Evolutionary conservation across 2,329 filamentous ascomycete genomes (phyloP), one percentile per base, ranked within the genome.

Genomic region (Aspergillus sp.): DNA sequence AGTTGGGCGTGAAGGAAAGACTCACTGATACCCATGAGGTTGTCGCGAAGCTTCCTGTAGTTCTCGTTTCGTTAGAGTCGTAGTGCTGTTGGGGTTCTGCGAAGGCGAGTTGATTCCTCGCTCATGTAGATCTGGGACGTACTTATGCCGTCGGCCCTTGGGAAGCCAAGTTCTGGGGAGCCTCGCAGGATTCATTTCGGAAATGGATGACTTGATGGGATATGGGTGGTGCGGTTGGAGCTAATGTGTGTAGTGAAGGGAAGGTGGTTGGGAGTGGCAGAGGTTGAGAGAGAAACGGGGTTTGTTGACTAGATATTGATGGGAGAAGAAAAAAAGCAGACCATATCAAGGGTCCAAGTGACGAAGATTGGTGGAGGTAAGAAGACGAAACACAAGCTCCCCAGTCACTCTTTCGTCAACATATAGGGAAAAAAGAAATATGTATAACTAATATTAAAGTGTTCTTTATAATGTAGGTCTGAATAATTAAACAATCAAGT

Each of bases 1-100:
- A 41, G 20, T 20, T 42, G 26, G 20, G 4, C 16, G n/a, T 9
- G 43, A 17, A 1, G 46, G 40, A 22, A 19, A 13, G 14, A 62
- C 64, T 59, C 52, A 68, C 65, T 68, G 13, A 68, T 61, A 0
- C 66, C 68, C 11, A 55, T 38, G 8, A 68, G 61, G 19, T 63
- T 65, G 26, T 69, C 65, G 0, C 63, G 56, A 0, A 55, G 33
- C 5, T 60, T 60, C 0, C 64, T 59, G 43, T 26, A 26, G 26
- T 30, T 30, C 10, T 30, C 8, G 3, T 7, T 30, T 30, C 26
- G 26, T 30, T 30, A 30, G 26, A 10, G 10, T 30, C 26, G 26
- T 30, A 8, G 26, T 10, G 6, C 9, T 30, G 26, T 30, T 11
- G 9, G 26, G 26, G 26, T 11, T 2, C 26, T 30, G 3, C 26